Base-by-base conservation (phyloP, 2,329 filamentous ascomycete species). In the Purpureocillium lavendulum region DNA sequence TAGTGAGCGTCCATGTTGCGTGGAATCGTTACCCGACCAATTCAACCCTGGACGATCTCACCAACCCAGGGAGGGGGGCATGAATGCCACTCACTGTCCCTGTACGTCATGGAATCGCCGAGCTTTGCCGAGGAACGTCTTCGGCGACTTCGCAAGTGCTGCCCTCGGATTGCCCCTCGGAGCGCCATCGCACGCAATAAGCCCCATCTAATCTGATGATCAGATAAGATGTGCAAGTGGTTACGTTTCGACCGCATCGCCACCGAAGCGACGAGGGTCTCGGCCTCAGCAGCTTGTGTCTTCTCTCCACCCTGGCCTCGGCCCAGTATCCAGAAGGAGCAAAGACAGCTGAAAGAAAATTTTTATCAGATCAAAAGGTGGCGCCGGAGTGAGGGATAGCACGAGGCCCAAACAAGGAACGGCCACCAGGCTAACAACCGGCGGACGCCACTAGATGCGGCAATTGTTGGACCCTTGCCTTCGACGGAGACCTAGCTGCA, bases 161-260 rank as follows among this genome's bases (percentile, higher is more conserved):
- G 21, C 21, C 21, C 6, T 26, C 21, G 21, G 21, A 26, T 5
- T 26, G 6, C 21, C 10, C 5, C 21, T 26, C 6, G 21, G 21
- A 26, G 21, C 10, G 6, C 21, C 21, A 26, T 26, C n/a, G n/a
- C n/a, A n/a, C n/a, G n/a, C n/a, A n/a, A n/a, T n/a, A n/a, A 26
- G 21, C 21, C 21, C 43, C 55, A 63, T 62, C 57, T 65, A 62
- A 65, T 65, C 61, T 61, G 62, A 65, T 65, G 49, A 65, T 65
- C 62, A 56, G 62, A 65, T 65, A 62, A 65, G 62, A 65, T 65
- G 53, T 32, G 24, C 28, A 34, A 12, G 21, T 28, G 6, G 21
- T 26, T 26, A 26, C 21, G 21, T 26, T 26, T 26, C 21, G 21
- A 5, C 21, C 21, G 10, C 21, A 5, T 26, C 21, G 21, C 21